Evolutionary conservation across 768 basidiomycete genomes (phyloP), one percentile per base, ranked within the genome.

Genomic region (Tulasnella sp.): DNA sequence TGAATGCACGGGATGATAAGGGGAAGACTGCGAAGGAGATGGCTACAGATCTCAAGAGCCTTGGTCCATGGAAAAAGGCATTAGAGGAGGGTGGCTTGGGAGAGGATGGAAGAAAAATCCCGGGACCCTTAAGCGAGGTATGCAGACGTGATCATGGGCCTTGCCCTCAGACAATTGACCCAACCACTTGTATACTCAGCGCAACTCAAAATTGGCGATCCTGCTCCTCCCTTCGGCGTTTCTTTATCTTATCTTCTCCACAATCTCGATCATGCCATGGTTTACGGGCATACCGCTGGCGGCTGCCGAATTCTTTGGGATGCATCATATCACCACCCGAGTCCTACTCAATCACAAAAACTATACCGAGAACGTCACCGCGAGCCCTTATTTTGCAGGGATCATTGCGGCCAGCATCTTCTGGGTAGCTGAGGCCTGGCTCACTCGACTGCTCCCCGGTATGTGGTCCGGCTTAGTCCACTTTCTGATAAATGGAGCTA

Each of bases 21-120:
- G 87, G 89, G 5, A 81, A 96, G 67, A 93, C 92, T 1, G 82
- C 94, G 49, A 76, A 85, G 61, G 96, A 98, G 65, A 93, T 99
- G 90, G 93, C 96, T 0, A 77, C 83, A 11, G 92, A 96, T 70
- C 75, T 98, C 48, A 96, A 96, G 72, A 89, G 87, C 63, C 67
- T 92, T 24, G 88, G 84, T 4, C 87, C 94, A 1, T 98, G 87
- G 84, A 86, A 84, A 68, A 80, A 85, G 12, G 94, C 89, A 0
- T 70, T 97, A 64, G 84, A 89, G 66, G 92, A 96, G 66, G 87
- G 88, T 15, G 90, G 89, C 0, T 78, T 85, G 75, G 80, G 81
- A 53, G 85, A 87, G 66, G 80, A 85, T 53, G 90, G 89, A 0
- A 70, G 80, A 38, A 79, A 79, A 65, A 80, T 78, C 65, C 73